Conservation (phyloP, 2,329 filamentous ascomycete genomes). For the Plenodomus lindquistii region DNA sequence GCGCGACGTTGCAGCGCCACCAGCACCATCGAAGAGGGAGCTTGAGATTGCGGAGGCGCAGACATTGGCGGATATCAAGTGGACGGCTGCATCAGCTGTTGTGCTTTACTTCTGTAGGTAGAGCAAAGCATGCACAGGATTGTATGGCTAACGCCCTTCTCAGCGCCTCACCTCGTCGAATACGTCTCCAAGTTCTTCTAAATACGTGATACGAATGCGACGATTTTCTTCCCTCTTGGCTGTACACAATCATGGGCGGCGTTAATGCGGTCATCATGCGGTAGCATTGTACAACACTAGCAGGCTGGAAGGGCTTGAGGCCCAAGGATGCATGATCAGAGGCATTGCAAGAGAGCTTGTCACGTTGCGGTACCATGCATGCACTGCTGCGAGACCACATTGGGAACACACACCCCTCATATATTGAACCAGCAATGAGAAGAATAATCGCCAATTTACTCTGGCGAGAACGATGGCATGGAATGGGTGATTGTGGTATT, state of each 20-base stretch:
- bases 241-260: background rate
- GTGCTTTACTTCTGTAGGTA: slow-evolving; percentile 76
- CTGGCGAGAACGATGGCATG: background rate
- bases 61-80: slow-evolving; percentile 69
- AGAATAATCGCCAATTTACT: background rate
- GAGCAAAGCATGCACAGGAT: background rate
- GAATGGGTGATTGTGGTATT: background rate
- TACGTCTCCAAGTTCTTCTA: slow-evolving; percentile 57
- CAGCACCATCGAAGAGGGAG: slow-evolving; percentile 71
- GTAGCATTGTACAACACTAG: background rate
- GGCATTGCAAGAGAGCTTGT: background rate
- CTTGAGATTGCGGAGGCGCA: slow-evolving; percentile 65
- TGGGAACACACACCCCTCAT: background rate
- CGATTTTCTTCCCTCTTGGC: background rate
- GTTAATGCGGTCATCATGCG: background rate
- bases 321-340: background rate
- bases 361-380: background rate
- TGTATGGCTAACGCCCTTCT: slow-evolving; percentile 4
- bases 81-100: slow-evolving; percentile 66
- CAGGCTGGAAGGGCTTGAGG: background rate
- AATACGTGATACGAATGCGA: slow-evolving; percentile 6
- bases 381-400: background rate
- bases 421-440: background rate
- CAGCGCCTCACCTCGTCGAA: slow-evolving; percentile 61
- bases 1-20: slow-evolving; percentile 60